Base-by-base conservation (phyloP, 2,329 filamentous ascomycete species). In the Pestalotiopsis sp. region DNA sequence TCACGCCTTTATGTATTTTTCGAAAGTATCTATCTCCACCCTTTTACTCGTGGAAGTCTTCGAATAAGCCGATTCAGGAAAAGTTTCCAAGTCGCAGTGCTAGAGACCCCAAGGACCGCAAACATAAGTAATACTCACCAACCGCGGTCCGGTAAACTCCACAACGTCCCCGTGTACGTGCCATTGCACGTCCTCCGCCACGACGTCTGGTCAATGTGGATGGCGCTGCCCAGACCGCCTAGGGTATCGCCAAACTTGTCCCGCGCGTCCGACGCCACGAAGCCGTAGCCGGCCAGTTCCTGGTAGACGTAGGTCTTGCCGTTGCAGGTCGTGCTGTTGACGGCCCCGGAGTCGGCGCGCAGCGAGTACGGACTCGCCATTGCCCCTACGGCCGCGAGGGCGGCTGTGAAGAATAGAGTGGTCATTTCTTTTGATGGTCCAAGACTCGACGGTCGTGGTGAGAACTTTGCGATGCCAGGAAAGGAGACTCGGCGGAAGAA, bases 211-310 rank as follows among this genome's bases (percentile, higher is more conserved):
- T 78, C 75, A 36, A 94, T 79, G n/a, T 89, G 87, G 73, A 91
- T 87, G 13, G 89, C 85, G 68, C 87, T 91, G 9, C 92, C 92
- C 65, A 92, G 83, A 1, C 90, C 89, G 49, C 89, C 90, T 38
- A 93, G 81, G 0, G 90, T 93, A 75, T 94, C 91, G 38, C 90
- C 90, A 72, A 86, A 90, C 75, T 90, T 90, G 79, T 94, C 92
- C 39, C 84, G 81, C 2, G 86, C 84, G 74, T 90, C 84, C 39
- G 84, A 83, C 0, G 86, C 79, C 3, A 93, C 79, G 67, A 83
- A 85, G 4, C 91, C 91, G 75, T 90, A 93, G 11, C 91, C 91
- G 4, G 88, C 90, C 11, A 94, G 85, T 68, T 86, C 84, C 66
- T 90, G 81, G 76, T 94, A 94, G n/a, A 86, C 83, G 74, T 91